A percentile compares a stretch with the other conserved stretches of the same genome.
Evolutionary conservation across 148 eudicot species (phyloP).

Genomic region (Vaccinium myrtillus): DNA sequence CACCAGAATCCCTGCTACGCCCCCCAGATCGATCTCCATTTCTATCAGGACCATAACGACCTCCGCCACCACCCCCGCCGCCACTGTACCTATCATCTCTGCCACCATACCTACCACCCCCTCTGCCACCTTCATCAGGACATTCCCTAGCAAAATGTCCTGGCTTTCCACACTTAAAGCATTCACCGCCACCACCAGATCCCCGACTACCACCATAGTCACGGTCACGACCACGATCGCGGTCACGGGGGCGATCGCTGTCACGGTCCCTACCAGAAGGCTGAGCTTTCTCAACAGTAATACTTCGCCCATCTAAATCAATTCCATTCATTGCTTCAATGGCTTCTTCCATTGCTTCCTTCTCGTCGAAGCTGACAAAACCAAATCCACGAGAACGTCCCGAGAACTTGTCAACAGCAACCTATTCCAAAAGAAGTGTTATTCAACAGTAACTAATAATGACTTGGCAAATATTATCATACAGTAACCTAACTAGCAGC

Average conservation of each 20-base stretch:
- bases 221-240: constrained; percentile 46
- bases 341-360: constrained; percentile 91
- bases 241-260: constrained; percentile 55
- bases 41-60: constrained; percentile 71
- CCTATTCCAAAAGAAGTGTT: constrained; percentile 33
- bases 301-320: constrained; percentile 85
- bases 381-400: constrained; percentile 98
- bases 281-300: constrained; percentile 93
- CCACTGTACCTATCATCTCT: constrained; percentile 13
- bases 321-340: constrained; percentile 88
- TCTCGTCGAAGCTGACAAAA: constrained; percentile 85
- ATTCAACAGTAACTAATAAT: not conserved
- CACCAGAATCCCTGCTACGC: constrained; percentile 62
- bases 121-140: constrained; percentile 47
- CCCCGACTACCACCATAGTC: constrained; percentile 68
- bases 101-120: constrained; percentile 61
- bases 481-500: not conserved
- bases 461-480: not conserved
- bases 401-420: constrained; percentile 75
- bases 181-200: constrained; percentile 67
- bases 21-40: constrained; percentile 71
- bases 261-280: constrained; percentile 75
- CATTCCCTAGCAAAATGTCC: constrained; percentile 71
- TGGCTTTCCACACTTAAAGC: constrained; percentile 64
- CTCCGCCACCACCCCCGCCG: constrained; percentile 41